A percentile compares a stretch with the other conserved stretches of the same genome.
Evolutionary conservation across 768 basidiomycete species (phyloP).

Genomic region (Lactarius pseudohatsudake): DNA sequence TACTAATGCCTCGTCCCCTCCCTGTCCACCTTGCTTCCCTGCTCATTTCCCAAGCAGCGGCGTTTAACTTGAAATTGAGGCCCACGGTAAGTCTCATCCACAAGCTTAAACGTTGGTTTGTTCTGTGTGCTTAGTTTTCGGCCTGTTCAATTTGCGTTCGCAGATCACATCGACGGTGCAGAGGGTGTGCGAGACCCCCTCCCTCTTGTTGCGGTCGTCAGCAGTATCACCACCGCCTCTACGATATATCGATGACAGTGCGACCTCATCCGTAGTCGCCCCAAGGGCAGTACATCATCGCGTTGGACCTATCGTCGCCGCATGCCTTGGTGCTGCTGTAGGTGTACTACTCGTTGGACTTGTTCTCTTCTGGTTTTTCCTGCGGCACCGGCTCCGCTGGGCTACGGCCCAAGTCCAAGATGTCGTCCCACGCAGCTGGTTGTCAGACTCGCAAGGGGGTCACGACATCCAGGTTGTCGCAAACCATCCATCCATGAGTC

Average conservation of each 20-base stretch:
- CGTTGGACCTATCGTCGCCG: constrained; percentile 5
- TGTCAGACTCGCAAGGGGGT: neutral
- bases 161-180: constrained; percentile 6
- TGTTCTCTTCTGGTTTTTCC: constrained; percentile 15
- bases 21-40: neutral
- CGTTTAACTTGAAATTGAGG: constrained; percentile 7
- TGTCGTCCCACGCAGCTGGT: constrained; percentile 7
- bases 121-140: neutral
- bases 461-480: neutral
- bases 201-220: neutral
- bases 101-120: neutral
- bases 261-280: neutral
- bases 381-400: constrained; percentile 9
- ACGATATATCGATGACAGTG: neutral
- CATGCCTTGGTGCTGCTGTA: constrained; percentile 9
- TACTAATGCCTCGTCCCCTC: constrained; percentile 8
- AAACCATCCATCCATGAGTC: constrained; percentile 12
- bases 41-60: constrained; percentile 13
- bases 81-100: constrained; percentile 5
- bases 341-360: constrained; percentile 13
- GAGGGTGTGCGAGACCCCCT: neutral
- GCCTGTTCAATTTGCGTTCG: neutral
- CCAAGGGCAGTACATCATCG: neutral
- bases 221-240: neutral
- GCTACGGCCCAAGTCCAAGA: constrained; percentile 1